Conservation (phyloP, 2,329 filamentous ascomycete species). For the Myriosclerotinia curreyana region DNA sequence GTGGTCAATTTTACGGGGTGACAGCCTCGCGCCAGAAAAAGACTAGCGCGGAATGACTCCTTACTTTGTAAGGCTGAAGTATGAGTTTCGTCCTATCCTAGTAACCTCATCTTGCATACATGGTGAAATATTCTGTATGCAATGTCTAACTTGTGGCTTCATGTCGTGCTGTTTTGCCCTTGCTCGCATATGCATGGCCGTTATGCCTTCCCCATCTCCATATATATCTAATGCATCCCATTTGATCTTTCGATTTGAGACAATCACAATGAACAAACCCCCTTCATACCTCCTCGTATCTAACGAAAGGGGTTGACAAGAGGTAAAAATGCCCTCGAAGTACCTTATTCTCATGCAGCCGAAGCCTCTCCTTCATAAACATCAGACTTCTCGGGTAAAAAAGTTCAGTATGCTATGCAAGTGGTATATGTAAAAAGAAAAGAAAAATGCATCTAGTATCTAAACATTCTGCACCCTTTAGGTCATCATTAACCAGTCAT, state of each 20-base stretch:
- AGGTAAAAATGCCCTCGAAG: not conserved
- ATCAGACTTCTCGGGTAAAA: not conserved
- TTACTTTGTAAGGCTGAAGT: not conserved
- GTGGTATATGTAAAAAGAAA: conserved; percentile 4
- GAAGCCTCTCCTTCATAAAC: not conserved
- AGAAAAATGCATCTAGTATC: conserved; percentile 9
- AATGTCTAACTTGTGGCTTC: not conserved
- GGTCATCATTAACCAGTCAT: conserved; percentile 7
- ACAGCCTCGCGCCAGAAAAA: conserved; percentile 8
- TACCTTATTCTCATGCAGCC: not conserved
- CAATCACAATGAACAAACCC: not conserved
- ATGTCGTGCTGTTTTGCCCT: not conserved
- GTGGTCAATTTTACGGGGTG: not conserved
- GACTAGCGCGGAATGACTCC: not conserved
- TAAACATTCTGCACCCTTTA: conserved; percentile 12
- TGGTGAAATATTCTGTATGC: not conserved
- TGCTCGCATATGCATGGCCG: not conserved
- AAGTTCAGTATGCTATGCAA: conserved; percentile 15
- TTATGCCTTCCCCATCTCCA: not conserved
- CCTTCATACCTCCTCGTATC: not conserved
- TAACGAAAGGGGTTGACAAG: not conserved
- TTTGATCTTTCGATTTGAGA: not conserved
- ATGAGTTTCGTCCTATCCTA: not conserved
- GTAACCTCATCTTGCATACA: conserved; percentile 1
- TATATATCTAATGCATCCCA: not conserved